Evolutionary conservation across 768 basidiomycete species (phyloP).

Genomic region (Dacryopinax spathularia): DNA sequence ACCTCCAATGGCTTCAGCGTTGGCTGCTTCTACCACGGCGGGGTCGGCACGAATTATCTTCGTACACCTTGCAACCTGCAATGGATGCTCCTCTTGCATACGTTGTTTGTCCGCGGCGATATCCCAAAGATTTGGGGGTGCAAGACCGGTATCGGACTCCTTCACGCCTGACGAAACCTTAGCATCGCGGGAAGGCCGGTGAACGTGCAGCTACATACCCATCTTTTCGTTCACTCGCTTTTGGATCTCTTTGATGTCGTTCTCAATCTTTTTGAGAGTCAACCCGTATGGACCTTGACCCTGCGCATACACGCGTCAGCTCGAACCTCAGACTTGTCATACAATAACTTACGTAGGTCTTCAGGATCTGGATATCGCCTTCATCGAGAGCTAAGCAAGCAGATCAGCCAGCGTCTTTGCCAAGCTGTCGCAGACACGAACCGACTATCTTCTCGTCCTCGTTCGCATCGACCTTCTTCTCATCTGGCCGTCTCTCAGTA

Average conservation of each 20-base stretch:
- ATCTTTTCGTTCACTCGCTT: constrained; percentile 97
- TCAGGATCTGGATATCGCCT: constrained; percentile 95
- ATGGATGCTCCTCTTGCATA: constrained; percentile 81
- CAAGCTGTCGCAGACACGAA: constrained; percentile 15
- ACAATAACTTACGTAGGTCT: constrained; percentile 63
- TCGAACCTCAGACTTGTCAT: neutral
- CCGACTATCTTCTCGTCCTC: constrained; percentile 87
- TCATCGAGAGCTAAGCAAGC: constrained; percentile 74
- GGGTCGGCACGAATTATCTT: constrained; percentile 86
- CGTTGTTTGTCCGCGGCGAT: constrained; percentile 81
- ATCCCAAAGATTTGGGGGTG: constrained; percentile 96
- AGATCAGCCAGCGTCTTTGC: constrained; percentile 9
- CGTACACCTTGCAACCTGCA: constrained; percentile 95
- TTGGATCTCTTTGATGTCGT: constrained; percentile 89
- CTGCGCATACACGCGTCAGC: constrained; percentile 29
- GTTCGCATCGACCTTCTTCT: constrained; percentile 77
- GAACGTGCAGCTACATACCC: constrained; percentile 33
- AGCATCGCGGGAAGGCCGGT: neutral
- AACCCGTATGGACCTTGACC: constrained; percentile 96
- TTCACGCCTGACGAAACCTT: constrained; percentile 53
- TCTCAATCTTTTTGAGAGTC: constrained; percentile 74
- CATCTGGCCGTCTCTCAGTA: constrained; percentile 35
- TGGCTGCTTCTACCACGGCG: constrained; percentile 57
- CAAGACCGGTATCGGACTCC: constrained; percentile 95
- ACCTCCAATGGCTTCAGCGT: constrained; percentile 51